Percentiles rank a stretch among this genome's conserved stretches.
phyloP scores from a whole-genome alignment of 345 rosid genomes.

The Cardamine chenopodiifolia region DNA sequence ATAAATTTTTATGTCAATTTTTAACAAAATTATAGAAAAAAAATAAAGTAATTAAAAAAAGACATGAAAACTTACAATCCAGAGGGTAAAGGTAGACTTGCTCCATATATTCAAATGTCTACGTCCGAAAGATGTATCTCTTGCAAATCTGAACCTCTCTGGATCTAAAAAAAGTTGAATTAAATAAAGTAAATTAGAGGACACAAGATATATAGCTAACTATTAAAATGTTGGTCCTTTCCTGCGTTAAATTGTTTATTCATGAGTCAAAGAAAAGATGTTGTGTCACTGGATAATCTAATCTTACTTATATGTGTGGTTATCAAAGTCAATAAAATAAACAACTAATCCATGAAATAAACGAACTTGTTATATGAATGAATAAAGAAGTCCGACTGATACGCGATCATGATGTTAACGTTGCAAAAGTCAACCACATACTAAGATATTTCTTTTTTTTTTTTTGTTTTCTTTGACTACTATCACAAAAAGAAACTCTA shows the following conservation, averaged over 20 bases:
- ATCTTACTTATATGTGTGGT: not conserved
- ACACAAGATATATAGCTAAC: not conserved
- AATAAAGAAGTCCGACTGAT: not conserved
- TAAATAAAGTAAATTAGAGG: not conserved
- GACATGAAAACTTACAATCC: conserved; percentile 67
- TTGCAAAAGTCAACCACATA: conserved; percentile 22
- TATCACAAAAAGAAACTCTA: not conserved
- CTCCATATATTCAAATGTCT: conserved; percentile 84
- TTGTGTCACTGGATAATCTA: conserved; percentile 5
- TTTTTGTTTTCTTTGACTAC: not conserved
- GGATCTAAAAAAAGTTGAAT: conserved; percentile 63
- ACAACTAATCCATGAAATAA: conserved; percentile 8
- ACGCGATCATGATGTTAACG: conserved; percentile 31
- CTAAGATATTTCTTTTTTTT: conserved; percentile 6
- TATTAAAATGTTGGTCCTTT: not conserved
- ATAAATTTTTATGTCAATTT: not conserved
- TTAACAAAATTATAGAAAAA: not conserved
- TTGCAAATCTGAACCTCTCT: conserved; percentile 91
- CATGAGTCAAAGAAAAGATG: conserved; percentile 29
- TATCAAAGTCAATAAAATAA: conserved; percentile 1
- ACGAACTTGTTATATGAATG: conserved; percentile 2
- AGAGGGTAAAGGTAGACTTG: conserved; percentile 59
- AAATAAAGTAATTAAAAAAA: not conserved
- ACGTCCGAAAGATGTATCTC: conserved; percentile 90
- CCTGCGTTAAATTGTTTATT: conserved; percentile 19